Base-by-base conservation (phyloP, 805 yeast species). In the Pichia scutulata region DNA sequence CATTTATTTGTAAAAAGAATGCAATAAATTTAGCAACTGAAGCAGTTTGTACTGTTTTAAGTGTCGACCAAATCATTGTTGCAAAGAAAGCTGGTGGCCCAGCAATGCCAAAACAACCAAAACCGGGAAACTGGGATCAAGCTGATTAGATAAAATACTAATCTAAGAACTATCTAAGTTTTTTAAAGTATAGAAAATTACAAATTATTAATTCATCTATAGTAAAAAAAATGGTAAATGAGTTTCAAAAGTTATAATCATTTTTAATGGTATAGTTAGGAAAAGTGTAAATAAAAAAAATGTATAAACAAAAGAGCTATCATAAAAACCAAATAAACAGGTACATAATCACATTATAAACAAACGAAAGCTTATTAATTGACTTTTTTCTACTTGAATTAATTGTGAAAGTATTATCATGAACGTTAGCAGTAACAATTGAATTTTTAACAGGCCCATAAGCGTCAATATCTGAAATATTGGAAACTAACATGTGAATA, bases 81-180 rank as follows among this genome's bases (percentile, higher is more conserved):
- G 98, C 99, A 43, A 92, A 92, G 79, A 82, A 97, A 67, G 97
- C 98, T 2, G 99, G 99, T 57, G 99, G 99, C 22, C 99, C 99
- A 45, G 82, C 74, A 30, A 83, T 89, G 78, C 97, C 97, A 33
- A 72, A 76, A 60, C 95, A 86, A 64, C 84, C 84, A 58, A 82
- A 81, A 68, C 92, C 93, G 43, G 97, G 96, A 54, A 89, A 89
- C 72, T 89, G 97, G 97, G 97, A 89, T 64, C 93, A 84, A 69
- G 97, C 78, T 53, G 97, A 90, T 70, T 89, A 52, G 44, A 24
- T 43, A 28, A 24, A 18, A 19, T 2, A 16, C 3, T 16, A n/a
- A n/a, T 22, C 14, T 39, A 22, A 22, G 23, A 22, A 13, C 41
- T 39, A n/a, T 19, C 7, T 40, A 16, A 16, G 30, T 41, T 41